Evolutionary conservation across 176 grass and related monocot genomes (phyloP), one percentile per base, ranked within the genome.

Genomic region (Saccharum spontaneum): DNA sequence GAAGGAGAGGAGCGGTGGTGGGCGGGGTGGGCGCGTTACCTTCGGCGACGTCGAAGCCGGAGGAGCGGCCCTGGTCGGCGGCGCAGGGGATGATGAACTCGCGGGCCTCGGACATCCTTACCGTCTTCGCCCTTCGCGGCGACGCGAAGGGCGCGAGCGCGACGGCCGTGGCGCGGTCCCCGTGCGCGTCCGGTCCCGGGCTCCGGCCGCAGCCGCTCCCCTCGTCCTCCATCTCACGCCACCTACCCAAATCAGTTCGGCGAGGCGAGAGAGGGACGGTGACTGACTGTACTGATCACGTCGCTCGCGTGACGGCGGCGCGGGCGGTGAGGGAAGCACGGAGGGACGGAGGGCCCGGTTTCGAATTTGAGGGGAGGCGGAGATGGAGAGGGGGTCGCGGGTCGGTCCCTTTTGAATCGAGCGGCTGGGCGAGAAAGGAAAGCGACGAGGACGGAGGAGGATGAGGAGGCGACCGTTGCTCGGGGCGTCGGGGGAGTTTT

Each of bases 91-190:
- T 72, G 69, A 89, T 89, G 86, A 82, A 65, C 74, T 86, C 77
- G 41, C 50, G 61, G 10, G 55, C 83, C 15, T 87, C 89, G 4
- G 77, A 62, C 89, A 93, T 78, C 79, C 76, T 73, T 69, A 89
- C 86, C 49, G 80, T 85, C 89, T 83, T 91, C 81, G 77, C 80
- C 4, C 62, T 83, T 60, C 61, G 61, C 67, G 49, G 28, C 45
- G 71, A 0, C 30, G 15, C 9, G 33, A 38, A n/a, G 11, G 6
- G 40, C 0, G 69, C 2, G 12, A 2, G 38, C 0, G 50, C 43
- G 43, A 9, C 43, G 43, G 10, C 49, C 6, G 4, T 26, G 61
- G 15, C 16, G 33, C 2, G 9, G 28, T 2, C 72, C 9, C 30
- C 49, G 49, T 4, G 18, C 14, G 14, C 49, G 49, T 4, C 31